Evolutionary conservation across 768 basidiomycete genomes (phyloP), one percentile per base, ranked within the genome.

Genomic region (Filobasidium floriforme): DNA sequence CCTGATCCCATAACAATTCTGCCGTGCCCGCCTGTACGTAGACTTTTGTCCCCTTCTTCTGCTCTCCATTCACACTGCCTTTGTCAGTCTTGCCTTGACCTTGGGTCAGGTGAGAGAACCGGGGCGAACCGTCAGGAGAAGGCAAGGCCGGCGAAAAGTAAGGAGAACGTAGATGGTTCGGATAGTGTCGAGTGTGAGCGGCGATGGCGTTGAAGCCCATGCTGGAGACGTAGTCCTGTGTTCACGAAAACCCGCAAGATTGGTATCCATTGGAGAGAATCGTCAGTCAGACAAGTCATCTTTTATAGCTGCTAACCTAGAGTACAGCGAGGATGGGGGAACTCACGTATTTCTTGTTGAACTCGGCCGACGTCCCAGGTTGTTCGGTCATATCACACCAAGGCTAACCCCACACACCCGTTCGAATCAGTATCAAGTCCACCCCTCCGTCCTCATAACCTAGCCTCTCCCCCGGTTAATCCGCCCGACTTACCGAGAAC

Each of bases 111-210:
- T 76, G 72, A 28, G 9, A 19, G 67, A 71, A 74, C 14, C 67
- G 63, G 11, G 63, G 59, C 22, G 62, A 44, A 11, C 69, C 70
- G 32, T 66, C 67, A 41, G 67, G 61, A 7, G 51, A 37, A 4
- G 66, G 66, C 18, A 68, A 41, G 1, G 69, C 59, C 14, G 75
- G 75, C 1, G 69, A 70, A 61, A 74, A 74, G 46, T 70, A 76
- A 9, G 67, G 67, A 5, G 70, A 63, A 3, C 65, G 43, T 44
- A 64, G 59, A 10, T 70, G 66, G 14, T 52, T 54, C 12, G 69
- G 71, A 62, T 73, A 73, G 61, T 76, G 73, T n/a, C 66, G 49
- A 67, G 70, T 73, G 41, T 73, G 72, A 18, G 73, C 69, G 10
- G 61, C 51, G 46, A 74, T 66, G 44, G 62, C 63, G 32, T 69